Conservation (phyloP, 805 yeast species). For the Monosporozyma yasuniensis region DNA sequence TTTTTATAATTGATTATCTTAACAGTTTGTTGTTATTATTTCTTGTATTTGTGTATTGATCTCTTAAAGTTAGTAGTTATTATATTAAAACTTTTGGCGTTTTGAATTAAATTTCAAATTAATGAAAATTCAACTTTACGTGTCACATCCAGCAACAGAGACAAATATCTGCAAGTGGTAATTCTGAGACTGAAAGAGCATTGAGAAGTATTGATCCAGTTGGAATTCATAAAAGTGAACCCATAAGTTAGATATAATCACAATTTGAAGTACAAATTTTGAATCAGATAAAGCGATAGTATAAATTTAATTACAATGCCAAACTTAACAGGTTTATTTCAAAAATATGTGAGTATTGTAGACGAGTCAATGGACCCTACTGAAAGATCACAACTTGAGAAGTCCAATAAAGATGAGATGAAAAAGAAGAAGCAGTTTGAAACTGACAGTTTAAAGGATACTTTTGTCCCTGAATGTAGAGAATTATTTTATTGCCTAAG, state of each 20-base stretch:
- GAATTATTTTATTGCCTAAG: slow-evolving; percentile 22
- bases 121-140: neutral
- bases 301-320: too few relatives aligned
- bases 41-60: neutral
- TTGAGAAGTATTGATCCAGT: neutral
- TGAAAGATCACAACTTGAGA: neutral
- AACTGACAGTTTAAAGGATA: slow-evolving; percentile 12
- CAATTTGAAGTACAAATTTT: too few relatives aligned
- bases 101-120: neutral
- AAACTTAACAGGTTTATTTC: slow-evolving; percentile 24
- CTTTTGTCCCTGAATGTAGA: slow-evolving; percentile 25
- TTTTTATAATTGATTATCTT: neutral
- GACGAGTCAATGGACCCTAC: slow-evolving; percentile 8
- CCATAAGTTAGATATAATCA: too few relatives aligned
- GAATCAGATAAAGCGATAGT: too few relatives aligned
- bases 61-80: neutral
- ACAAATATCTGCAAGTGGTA: too few relatives aligned
- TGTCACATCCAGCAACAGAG: neutral
- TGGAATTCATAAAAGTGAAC: too few relatives aligned
- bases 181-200: too few relatives aligned
- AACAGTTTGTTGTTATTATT: neutral
- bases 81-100: neutral
- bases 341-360: slow-evolving; percentile 22
- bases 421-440: neutral
- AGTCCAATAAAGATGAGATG: neutral